Percentiles rank a stretch among this genome's conserved stretches.
Evolutionary conservation across 345 rosid species (phyloP).

Genomic region (Toxicodendron radicans): DNA sequence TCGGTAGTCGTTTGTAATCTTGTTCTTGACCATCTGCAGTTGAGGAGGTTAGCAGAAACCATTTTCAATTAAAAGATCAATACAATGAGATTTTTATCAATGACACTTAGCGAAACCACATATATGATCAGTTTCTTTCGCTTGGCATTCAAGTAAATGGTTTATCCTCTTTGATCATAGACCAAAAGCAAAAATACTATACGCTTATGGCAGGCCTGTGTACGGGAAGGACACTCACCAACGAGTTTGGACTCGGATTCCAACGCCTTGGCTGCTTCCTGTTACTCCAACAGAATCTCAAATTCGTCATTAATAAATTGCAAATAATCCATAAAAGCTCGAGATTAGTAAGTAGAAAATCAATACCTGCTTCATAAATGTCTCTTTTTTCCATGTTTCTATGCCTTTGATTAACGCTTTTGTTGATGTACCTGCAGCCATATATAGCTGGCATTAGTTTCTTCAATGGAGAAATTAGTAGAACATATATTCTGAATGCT

Average conservation of each 20-base stretch:
- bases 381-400: constrained; percentile 76
- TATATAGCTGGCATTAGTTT: constrained; percentile 4
- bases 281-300: constrained; percentile 19
- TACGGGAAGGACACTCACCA: constrained; percentile 32
- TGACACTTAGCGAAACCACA: too few relatives aligned
- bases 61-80: too few relatives aligned
- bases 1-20: constrained; percentile 54
- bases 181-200: too few relatives aligned
- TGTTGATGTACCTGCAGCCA: constrained; percentile 54
- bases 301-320: constrained; percentile 2
- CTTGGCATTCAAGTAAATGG: too few relatives aligned
- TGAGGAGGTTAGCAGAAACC: too few relatives aligned
- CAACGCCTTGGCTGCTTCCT: constrained; percentile 52
- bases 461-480: not conserved
- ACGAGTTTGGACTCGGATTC: constrained; percentile 45
- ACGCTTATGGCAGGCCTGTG: not conserved
- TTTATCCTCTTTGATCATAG: too few relatives aligned
- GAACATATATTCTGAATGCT: too few relatives aligned
- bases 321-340: constrained; percentile 11
- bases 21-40: constrained; percentile 38
- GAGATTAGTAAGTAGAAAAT: not conserved
- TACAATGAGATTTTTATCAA: too few relatives aligned
- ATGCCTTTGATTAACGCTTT: constrained; percentile 71
- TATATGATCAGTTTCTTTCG: too few relatives aligned
- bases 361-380: constrained; percentile 46